Conservation (phyloP, 2,329 filamentous ascomycete species). For the Diaporthe helianthi region DNA sequence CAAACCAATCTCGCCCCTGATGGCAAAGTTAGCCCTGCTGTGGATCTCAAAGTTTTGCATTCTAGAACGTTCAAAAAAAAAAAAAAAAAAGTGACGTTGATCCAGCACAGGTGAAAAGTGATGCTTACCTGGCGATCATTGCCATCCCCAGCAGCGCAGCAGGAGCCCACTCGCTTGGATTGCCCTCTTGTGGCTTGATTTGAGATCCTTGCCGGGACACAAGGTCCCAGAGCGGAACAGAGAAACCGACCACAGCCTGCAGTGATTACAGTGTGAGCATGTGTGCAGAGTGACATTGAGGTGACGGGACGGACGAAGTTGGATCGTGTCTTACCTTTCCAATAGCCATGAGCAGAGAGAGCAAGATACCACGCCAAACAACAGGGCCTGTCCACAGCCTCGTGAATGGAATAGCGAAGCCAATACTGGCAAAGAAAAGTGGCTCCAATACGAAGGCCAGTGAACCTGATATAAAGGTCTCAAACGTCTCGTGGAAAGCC, state of each 20-base stretch:
- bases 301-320: not conserved
- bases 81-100: too few relatives aligned
- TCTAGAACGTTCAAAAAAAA: too few relatives aligned
- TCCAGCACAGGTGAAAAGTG: too few relatives aligned
- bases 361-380: conserved; percentile 64
- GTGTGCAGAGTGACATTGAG: not conserved
- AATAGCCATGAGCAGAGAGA: conserved; percentile 61
- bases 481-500: conserved; percentile 48
- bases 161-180: conserved; percentile 42
- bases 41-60: too few relatives aligned
- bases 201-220: conserved; percentile 46
- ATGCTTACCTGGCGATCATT: conserved; percentile 66
- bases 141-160: conserved; percentile 61
- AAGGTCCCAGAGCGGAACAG: conserved; percentile 44
- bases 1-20: conserved; percentile 68
- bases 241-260: conserved; percentile 35
- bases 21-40: too few relatives aligned
- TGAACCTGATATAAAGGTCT: conserved; percentile 45
- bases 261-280: not conserved
- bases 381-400: conserved; percentile 58
- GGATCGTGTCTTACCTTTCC: conserved; percentile 42
- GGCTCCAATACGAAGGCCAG: conserved; percentile 58
- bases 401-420: conserved; percentile 66
- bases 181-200: too few relatives aligned
- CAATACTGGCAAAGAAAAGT: conserved; percentile 65